Percentiles rank a stretch among this genome's conserved stretches.
Conservation (phyloP, 2,329 filamentous ascomycete species). For the Trichophyton mentagrophytes region DNA sequence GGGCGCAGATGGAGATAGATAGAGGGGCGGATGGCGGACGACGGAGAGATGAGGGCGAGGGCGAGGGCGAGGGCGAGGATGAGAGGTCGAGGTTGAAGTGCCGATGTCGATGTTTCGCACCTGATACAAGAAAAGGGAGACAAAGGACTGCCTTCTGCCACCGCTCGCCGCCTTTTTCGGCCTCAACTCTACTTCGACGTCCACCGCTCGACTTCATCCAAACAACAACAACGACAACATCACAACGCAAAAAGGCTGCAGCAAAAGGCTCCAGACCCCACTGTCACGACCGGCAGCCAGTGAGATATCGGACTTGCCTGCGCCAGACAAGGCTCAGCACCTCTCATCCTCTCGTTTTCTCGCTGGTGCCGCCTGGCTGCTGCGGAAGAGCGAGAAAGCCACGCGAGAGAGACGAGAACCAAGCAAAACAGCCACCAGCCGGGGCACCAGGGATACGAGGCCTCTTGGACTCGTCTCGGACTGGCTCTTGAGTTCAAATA, state of each 20-base stretch:
- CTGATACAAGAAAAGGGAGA: neutral
- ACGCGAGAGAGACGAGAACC: slow-evolving; percentile 1
- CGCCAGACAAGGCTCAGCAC: neutral
- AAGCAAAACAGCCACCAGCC: slow-evolving; percentile 2
- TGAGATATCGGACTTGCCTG: neutral
- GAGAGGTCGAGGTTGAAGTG: neutral
- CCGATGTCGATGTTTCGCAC: neutral
- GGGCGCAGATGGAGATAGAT: neutral
- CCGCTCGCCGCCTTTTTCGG: neutral
- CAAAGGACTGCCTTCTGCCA: neutral
- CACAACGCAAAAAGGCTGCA: neutral
- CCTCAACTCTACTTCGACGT: neutral
- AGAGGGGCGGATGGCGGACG: neutral
- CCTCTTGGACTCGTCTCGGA: neutral
- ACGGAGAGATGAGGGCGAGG: neutral
- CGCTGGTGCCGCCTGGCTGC: neutral
- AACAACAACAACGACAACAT: neutral
- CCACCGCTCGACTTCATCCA: too few relatives aligned
- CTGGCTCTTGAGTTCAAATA: neutral
- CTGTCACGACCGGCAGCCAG: neutral
- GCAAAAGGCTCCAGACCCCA: neutral
- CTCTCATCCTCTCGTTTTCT: neutral
- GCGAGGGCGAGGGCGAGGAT: too few relatives aligned
- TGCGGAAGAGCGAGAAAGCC: neutral
- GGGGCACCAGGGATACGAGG: neutral